Percentiles rank a stretch among this genome's conserved stretches.
Conservation (phyloP, 2,329 filamentous ascomycete species). For the Penicillium sp. region DNA sequence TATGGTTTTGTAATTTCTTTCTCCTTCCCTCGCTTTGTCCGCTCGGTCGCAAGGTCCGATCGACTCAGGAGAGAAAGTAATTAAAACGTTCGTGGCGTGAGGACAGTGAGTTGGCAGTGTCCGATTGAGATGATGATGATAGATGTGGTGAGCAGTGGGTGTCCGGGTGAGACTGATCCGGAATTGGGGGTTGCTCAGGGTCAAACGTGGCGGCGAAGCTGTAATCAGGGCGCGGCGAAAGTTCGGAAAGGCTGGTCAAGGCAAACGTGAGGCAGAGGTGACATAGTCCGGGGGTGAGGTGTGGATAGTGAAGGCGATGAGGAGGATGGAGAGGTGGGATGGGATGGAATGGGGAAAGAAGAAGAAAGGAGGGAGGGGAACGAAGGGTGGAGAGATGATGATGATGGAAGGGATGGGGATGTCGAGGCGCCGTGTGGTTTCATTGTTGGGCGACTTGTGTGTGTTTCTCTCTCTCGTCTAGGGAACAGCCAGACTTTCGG, state of each 20-base stretch:
- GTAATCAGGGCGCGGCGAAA: slow-evolving; percentile 40
- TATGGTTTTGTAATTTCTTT: slow-evolving; percentile 9
- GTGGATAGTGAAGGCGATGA: slow-evolving; percentile 20
- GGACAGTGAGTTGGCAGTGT: slow-evolving; percentile 20
- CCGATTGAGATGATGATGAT: slow-evolving; percentile 16
- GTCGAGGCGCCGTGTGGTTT: slow-evolving; percentile 33
- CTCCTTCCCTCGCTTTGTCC: not conserved
- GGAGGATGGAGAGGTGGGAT: slow-evolving; percentile 22
- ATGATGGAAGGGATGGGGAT: slow-evolving; percentile 33
- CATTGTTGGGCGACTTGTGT: slow-evolving; percentile 36
- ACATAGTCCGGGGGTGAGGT: slow-evolving; percentile 36
- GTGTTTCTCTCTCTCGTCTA: slow-evolving; percentile 31
- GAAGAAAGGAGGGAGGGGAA: slow-evolving; percentile 24
- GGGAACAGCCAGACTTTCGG: slow-evolving; percentile 31
- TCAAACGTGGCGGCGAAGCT: slow-evolving; percentile 30
- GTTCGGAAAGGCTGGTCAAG: slow-evolving; percentile 32
- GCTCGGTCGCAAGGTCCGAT: slow-evolving; percentile 8
- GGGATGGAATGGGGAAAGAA: slow-evolving; percentile 24
- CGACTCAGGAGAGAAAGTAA: not conserved
- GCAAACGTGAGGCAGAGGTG: slow-evolving; percentile 31
- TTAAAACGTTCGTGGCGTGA: not conserved
- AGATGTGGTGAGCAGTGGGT: slow-evolving; percentile 32
- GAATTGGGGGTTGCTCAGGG: slow-evolving; percentile 19
- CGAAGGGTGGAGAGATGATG: slow-evolving; percentile 30
- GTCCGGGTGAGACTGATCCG: slow-evolving; percentile 15